phyloP scores from a whole-genome alignment of 2,329 filamentous ascomycete species.

The Diaporthe longicolla region DNA sequence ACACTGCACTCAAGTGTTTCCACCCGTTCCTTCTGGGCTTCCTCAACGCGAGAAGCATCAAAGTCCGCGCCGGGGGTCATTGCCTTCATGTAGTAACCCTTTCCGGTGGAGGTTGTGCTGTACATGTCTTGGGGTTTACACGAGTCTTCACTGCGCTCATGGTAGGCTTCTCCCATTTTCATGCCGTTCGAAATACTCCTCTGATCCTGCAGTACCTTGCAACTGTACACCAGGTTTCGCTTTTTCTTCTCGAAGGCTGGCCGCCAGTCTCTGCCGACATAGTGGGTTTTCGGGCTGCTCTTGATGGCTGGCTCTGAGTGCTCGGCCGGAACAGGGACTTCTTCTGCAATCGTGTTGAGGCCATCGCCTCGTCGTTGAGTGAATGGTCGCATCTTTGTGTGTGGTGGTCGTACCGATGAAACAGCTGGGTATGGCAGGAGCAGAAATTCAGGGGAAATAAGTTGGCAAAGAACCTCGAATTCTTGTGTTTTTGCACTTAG shows the following conservation, averaged over 20 bases:
- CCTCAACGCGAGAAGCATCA: neutral
- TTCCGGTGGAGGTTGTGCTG: neutral
- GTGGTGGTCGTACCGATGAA: neutral
- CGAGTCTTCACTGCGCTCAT: neutral
- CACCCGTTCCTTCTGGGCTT: neutral
- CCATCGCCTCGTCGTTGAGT: neutral
- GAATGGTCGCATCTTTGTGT: neutral
- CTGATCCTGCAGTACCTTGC: neutral
- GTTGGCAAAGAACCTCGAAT: neutral
- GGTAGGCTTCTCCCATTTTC: neutral
- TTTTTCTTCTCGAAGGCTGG: neutral
- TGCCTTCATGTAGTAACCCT: constrained; percentile 6
- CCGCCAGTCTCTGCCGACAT: neutral
- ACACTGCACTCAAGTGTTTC: neutral
- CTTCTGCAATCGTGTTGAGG: too few relatives aligned
- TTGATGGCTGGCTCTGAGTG: neutral
- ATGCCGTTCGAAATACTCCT: neutral
- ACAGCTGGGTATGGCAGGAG: neutral
- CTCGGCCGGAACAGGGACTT: neutral
- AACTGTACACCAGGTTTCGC: neutral
- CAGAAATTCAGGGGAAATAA: too few relatives aligned
- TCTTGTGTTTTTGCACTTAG: neutral
- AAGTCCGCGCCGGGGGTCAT: neutral
- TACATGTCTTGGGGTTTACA: neutral
- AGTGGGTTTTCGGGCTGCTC: neutral